Evolutionary conservation across 202 grass and related monocot genomes (phyloP), one percentile per base, ranked within the genome.

Genomic region (Schoenoplectus tabernaemontani): DNA sequence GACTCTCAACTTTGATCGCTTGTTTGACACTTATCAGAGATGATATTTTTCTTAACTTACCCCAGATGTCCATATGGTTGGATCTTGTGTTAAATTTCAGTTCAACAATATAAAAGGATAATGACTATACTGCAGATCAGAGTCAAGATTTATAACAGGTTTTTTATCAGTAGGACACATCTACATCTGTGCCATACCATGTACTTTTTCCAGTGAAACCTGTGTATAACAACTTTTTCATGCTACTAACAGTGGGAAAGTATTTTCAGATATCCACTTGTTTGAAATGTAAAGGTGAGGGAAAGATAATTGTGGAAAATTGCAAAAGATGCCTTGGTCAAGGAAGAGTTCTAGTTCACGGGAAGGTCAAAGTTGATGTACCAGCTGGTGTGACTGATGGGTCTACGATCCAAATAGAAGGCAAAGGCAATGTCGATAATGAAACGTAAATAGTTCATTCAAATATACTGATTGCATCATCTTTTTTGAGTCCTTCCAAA

Each of bases 341-440:
- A 64, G 89, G 93, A 78, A 93, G 77, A 87, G 76, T 93, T 59
- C 73, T 84, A 78, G 80, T 83, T 73, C 69, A 85, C 7, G 79
- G 59, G 59, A 84, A 4, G 77, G 83, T 97, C 64, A 36, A 73
- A 85, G 83, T 92, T 63, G 79, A 97, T 73, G 85, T 97, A 80
- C 93, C 91, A 66, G 91, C 89, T 82, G 94, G 94, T 78, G 86
- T 93, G 79, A 83, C 77, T 82, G 82, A 93, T 85, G 91, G 89
- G 22, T 92, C 77, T 37, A 83, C 89, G 16, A 82, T 93, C 85
- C 82, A 68, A 87, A 64, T 97, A 83, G 74, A 84, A 70, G 86
- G 94, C 62, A 85, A 87, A 83, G 94, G 91, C 70, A 93, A 78
- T 82, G 59, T 87, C 34, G 89, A 97, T 82, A 91, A 85, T 78